phyloP scores from a whole-genome alignment of 1,284 basidiomycete genomes.

The Irpex sp. region DNA sequence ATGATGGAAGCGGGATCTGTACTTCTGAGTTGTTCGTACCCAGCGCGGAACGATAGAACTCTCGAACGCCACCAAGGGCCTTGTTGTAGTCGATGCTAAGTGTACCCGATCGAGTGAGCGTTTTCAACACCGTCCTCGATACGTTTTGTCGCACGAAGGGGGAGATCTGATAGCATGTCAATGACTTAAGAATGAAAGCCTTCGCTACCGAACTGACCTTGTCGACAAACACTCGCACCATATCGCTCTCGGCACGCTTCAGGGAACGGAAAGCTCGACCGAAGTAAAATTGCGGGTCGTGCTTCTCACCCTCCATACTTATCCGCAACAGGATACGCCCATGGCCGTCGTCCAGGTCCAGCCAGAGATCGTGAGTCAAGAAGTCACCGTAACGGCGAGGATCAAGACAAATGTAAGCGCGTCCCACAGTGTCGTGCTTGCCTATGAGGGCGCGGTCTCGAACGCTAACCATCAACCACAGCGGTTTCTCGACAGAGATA shows the following conservation, averaged over 20 bases:
- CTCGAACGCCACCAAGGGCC: conserved; percentile 76
- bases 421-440: conserved; percentile 88
- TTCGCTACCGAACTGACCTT: conserved; percentile 56
- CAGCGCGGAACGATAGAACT: conserved; percentile 75
- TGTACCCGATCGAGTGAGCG: conserved; percentile 65
- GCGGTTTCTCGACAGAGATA: conserved; percentile 81
- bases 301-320: conserved; percentile 98
- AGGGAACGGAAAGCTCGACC: conserved; percentile 93
- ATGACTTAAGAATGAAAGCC: not conserved
- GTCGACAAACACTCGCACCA: conserved; percentile 96
- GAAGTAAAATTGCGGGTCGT: conserved; percentile 97
- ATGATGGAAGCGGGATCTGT: conserved; percentile 71
- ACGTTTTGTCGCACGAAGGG: conserved; percentile 91
- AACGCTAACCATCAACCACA: conserved; percentile 97
- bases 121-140: conserved; percentile 75
- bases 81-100: conserved; percentile 79
- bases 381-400: conserved; percentile 88
- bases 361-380: conserved; percentile 88
- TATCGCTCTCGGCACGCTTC: conserved; percentile 93
- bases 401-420: conserved; percentile 91
- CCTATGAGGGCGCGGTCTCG: conserved; percentile 87
- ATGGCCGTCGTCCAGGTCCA: conserved; percentile 79
- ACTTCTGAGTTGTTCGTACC: conserved; percentile 63
- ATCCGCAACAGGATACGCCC: conserved; percentile 86
- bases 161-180: conserved; percentile 68